These are phyloP conservation scores for Hibiscus syriacus DNA, from an alignment of 345 rosid species.

Conservation along the genomic window DNA sequence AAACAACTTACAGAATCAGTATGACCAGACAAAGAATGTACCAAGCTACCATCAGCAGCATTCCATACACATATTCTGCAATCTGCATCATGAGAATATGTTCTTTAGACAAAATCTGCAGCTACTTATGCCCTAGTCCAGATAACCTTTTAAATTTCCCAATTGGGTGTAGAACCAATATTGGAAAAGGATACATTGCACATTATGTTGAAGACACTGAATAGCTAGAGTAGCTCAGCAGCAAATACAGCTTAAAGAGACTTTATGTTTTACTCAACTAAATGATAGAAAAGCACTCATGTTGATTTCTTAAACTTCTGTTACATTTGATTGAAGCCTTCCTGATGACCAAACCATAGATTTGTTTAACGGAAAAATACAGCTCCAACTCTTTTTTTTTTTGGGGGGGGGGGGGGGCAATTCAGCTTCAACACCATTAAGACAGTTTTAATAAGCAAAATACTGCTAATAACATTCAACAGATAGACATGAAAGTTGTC, in stretches of 20 bases:
- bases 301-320: background rate
- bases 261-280: background rate
- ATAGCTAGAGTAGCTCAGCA: too few species aligned
- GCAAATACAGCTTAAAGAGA: background rate
- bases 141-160: background rate
- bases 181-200: too few species aligned
- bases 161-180: background rate
- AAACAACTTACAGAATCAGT: conserved; percentile 74
- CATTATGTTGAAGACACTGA: too few species aligned
- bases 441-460: background rate
- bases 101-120: background rate
- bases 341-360: background rate
- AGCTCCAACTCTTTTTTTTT: too few species aligned
- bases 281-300: background rate
- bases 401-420: too few species aligned
- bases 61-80: conserved; percentile 99
- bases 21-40: conserved; percentile 96
- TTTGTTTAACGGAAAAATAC: background rate
- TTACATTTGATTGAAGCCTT: conserved; percentile 2
- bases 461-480: background rate
- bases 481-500: background rate
- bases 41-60: conserved; percentile 93
- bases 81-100: conserved; percentile 41
- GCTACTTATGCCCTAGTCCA: background rate
- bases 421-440: background rate